These are phyloP conservation scores for Nemania serpens DNA, from an alignment of 2,329 filamentous ascomycete species.

Conservation along the genomic window DNA sequence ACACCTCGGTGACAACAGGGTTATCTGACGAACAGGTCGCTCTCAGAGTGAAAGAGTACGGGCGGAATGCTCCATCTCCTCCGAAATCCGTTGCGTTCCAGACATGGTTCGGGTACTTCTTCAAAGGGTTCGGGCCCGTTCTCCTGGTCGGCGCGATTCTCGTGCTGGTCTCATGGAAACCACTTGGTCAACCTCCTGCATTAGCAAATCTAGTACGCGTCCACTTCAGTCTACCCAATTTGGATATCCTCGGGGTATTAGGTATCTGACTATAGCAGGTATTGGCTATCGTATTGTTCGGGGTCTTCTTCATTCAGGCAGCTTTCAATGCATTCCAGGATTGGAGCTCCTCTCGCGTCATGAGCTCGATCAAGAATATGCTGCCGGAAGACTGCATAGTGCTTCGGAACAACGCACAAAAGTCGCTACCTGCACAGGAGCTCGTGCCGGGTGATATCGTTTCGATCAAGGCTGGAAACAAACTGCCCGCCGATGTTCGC, in stretches of 20 bases:
- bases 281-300: constrained; percentile 72
- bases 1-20: constrained; percentile 60
- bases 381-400: constrained; percentile 74
- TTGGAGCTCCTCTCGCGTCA: constrained; percentile 76
- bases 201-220: constrained; percentile 60
- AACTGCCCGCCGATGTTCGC: constrained; percentile 73
- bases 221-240: neutral
- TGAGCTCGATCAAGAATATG: constrained; percentile 81
- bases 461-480: constrained; percentile 71
- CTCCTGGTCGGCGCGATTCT: constrained; percentile 70
- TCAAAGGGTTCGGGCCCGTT: constrained; percentile 76
- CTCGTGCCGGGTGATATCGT: constrained; percentile 76
- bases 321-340: constrained; percentile 74
- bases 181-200: constrained; percentile 71
- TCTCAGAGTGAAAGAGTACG: constrained; percentile 62
- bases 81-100: constrained; percentile 64
- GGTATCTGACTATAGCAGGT: constrained; percentile 46
- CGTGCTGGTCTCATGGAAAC: constrained; percentile 78
- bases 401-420: constrained; percentile 61
- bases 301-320: constrained; percentile 72
- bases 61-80: constrained; percentile 68
- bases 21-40: constrained; percentile 63
- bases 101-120: constrained; percentile 71
- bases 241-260: neutral
- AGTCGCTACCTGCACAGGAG: constrained; percentile 57